Evolutionary conservation across 208 protist species (phyloP).

Genomic region (Acanthamoeba healyi): DNA sequence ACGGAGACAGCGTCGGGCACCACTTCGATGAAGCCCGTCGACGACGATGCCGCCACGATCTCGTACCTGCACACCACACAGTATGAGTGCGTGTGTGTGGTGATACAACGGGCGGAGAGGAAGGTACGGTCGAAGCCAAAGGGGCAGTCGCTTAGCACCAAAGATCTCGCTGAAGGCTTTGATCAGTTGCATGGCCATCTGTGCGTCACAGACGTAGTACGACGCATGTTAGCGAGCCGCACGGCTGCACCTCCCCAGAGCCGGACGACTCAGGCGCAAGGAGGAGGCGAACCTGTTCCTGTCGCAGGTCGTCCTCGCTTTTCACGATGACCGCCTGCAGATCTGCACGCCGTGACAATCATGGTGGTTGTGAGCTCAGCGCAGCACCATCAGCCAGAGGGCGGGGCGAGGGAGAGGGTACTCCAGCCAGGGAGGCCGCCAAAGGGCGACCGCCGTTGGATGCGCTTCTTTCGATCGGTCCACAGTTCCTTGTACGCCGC

Average conservation of each 20-base stretch:
- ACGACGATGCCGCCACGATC: conserved; percentile 65
- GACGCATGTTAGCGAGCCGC: not conserved
- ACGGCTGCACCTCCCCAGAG: not conserved
- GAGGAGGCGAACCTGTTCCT: conserved; percentile 11
- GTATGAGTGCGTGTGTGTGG: not conserved
- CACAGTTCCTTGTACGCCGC: conserved; percentile 69
- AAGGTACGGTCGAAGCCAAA: conserved; percentile 69
- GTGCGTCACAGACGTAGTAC: not conserved
- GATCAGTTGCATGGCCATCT: conserved; percentile 74
- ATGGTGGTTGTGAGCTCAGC: no score
- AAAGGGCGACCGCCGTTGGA: conserved; percentile 32
- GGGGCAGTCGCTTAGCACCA: not conserved
- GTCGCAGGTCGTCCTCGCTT: conserved; percentile 73
- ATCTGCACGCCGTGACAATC: not conserved
- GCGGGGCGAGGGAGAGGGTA: not conserved
- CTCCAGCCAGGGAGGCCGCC: conserved; percentile 52
- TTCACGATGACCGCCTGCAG: conserved; percentile 52
- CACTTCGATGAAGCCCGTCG: conserved; percentile 73
- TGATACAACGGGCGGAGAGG: not conserved
- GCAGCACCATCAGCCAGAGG: not conserved
- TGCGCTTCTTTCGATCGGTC: conserved; percentile 61
- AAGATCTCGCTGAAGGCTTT: conserved; percentile 61
- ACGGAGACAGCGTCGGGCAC: conserved; percentile 71
- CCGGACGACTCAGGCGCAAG: not conserved
- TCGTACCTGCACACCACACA: not conserved